Evolutionary conservation across 768 basidiomycete species (phyloP), one percentile per base, ranked within the genome.

Genomic region (Phallus indusiatus): DNA sequence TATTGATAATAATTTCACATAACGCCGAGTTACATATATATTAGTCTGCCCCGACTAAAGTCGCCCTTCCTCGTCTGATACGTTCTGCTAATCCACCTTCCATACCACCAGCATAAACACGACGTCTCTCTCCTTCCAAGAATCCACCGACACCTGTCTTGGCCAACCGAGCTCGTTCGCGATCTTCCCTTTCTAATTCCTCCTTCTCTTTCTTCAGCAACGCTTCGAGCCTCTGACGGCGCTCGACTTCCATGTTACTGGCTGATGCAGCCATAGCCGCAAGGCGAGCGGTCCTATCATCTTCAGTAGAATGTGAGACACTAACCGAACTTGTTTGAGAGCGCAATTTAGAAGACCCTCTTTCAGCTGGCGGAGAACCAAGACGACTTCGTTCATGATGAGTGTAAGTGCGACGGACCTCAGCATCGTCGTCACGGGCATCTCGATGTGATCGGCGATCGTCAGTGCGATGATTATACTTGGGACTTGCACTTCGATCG

Each of bases 201-300:
- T 80, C 84, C 66, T 84, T 88, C 70, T 96, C 93, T 68, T 83
- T 82, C 68, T 83, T 84, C 24, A 91, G 73, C 57, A 91, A 69
- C 17, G 76, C 74, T 2, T 82, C 76, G 10, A 98, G 74, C 20
- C 88, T 82, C 62, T 84, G 81, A 61, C 86, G 81, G 22, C 94
- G 83, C 49, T 92, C 84, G 0, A 71, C 69, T 50, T 81, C 79
- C 74, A 92, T 77, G 8, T 71, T 70, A n/a, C 75, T 70, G 0
- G 95, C 95, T 60, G 86, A 82, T 1, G 78, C 72, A 21, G 85
- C 73, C 95, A 98, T 98, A 5, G 92, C 88, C 0, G 91, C 94
- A 28, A 98, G 76, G n/a, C 90, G 85, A 24, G 89, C 88, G 2
- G 85, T 84, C 35, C 94, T 86, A 28, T 85, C 86, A 1, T 78